Conservation (phyloP, 1,284 basidiomycete genomes). For the Trametes hirsuta region DNA sequence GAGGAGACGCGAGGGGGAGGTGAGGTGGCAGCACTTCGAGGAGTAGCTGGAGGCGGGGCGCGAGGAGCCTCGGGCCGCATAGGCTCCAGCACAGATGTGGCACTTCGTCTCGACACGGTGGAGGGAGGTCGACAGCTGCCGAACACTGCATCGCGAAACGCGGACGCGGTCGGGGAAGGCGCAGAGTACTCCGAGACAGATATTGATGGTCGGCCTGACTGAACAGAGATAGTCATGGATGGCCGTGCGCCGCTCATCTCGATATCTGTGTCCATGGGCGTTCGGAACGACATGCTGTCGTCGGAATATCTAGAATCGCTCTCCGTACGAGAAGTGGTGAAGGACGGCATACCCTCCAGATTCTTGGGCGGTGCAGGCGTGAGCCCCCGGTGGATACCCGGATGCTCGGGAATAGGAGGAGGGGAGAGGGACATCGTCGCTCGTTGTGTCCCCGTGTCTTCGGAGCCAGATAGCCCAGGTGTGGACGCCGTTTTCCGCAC, state of each 20-base stretch:
- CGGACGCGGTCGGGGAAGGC: slow-evolving; percentile 70
- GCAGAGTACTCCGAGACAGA: slow-evolving; percentile 61
- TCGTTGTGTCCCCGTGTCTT: slow-evolving; percentile 8
- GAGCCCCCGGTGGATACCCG: slow-evolving; percentile 16
- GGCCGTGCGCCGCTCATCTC: slow-evolving; percentile 39
- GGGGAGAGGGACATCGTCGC: slow-evolving; percentile 23
- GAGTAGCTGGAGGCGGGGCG: slow-evolving; percentile 21
- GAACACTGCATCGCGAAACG: slow-evolving; percentile 63
- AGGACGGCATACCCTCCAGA: slow-evolving; percentile 23
- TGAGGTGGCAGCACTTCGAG: slow-evolving; percentile 50
- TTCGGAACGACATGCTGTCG: slow-evolving; percentile 36
- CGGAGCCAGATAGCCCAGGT: slow-evolving; percentile 26
- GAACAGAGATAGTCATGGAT: slow-evolving; percentile 39
- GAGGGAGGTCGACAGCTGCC: slow-evolving; percentile 38
- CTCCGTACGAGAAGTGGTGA: slow-evolving; percentile 30
- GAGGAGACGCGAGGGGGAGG: slow-evolving; percentile 57
- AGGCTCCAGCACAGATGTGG: slow-evolving; percentile 28
- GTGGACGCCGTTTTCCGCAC: slow-evolving; percentile 32
- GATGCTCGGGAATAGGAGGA: slow-evolving; percentile 23
- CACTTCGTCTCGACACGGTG: slow-evolving; percentile 37
- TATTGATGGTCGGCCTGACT: slow-evolving; percentile 39
- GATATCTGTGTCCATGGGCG: slow-evolving; percentile 39
- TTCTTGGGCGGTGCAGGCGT: slow-evolving; percentile 20
- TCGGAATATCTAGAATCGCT: slow-evolving; percentile 36
- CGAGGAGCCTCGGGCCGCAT: slow-evolving; percentile 10